Conservation (phyloP, 129 eudicot genomes). For the Pulicaria dysenterica region DNA sequence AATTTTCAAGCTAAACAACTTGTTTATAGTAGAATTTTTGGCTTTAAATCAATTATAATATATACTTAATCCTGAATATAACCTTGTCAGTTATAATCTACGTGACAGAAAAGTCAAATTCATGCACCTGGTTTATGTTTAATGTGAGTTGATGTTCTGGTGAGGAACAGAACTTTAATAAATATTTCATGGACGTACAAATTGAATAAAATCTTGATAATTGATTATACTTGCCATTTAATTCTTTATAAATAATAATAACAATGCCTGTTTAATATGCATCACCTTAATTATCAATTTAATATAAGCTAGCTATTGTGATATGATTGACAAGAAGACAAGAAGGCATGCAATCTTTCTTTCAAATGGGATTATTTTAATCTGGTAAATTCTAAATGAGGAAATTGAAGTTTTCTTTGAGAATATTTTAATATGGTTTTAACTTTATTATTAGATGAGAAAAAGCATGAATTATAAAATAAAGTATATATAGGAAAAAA, state of each 20-base stretch:
- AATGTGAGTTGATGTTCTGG: conserved; percentile 33
- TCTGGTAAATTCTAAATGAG: conserved; percentile 6
- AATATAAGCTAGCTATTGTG: background rate
- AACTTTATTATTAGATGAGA: conserved; percentile 25
- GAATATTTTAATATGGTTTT: conserved; percentile 1
- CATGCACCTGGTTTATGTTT: conserved; percentile 15
- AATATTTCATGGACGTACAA: conserved; percentile 15
- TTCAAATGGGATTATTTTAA: conserved; percentile 8
- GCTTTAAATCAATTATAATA: too few relatives aligned
- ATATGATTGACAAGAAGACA: background rate
- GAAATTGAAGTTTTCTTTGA: background rate
- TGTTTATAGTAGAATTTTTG: too few relatives aligned
- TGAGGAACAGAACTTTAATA: conserved; percentile 12
- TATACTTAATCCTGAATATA: too few relatives aligned
- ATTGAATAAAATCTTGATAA: conserved; percentile 1
- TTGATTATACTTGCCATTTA: background rate
- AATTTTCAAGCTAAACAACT: background rate
- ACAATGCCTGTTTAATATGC: background rate
- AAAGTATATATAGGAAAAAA: conserved; percentile 25
- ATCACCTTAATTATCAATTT: background rate
- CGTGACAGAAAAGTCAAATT: background rate
- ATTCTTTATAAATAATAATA: background rate
- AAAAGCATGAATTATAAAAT: conserved; percentile 24
- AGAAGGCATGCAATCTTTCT: conserved; percentile 19
- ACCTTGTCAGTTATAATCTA: too few relatives aligned